Percentiles rank a stretch among this genome's conserved stretches.
Evolutionary conservation across 176 grass and related monocot species (phyloP).

Genomic region (Cenchrus purpureus): DNA sequence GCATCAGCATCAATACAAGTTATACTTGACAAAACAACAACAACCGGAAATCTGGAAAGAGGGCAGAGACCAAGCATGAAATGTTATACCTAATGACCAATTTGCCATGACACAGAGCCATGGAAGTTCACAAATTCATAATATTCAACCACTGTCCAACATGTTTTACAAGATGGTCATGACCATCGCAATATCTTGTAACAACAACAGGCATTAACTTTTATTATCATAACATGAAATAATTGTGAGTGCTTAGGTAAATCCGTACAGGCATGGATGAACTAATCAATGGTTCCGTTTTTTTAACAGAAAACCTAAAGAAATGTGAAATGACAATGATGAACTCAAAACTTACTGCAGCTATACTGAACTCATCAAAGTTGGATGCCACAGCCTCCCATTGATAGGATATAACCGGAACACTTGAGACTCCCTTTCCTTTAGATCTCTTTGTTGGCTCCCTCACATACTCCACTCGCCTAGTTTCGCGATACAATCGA

Average conservation of each 20-base stretch:
- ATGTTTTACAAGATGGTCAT: constrained; percentile 33
- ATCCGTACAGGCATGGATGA: constrained; percentile 6
- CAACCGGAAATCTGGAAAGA: not conserved
- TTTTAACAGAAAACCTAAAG: not conserved
- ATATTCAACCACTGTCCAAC: not conserved
- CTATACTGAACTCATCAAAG: constrained; percentile 83
- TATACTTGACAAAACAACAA: not conserved
- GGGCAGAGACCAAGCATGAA: constrained; percentile 10
- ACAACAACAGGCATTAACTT: not conserved
- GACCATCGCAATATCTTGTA: not conserved
- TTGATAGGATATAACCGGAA: constrained; percentile 64
- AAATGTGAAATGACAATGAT: constrained; percentile 6
- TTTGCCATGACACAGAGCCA: constrained; percentile 5
- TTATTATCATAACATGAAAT: constrained; percentile 14
- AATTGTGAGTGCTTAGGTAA: not conserved
- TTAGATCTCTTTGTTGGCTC: constrained; percentile 60
- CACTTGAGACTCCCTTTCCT: constrained; percentile 53
- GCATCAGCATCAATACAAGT: constrained; percentile 17
- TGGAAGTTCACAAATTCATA: not conserved
- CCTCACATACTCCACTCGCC: constrained; percentile 61
- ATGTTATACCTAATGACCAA: not conserved
- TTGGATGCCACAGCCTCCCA: constrained; percentile 93
- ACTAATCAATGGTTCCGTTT: constrained; percentile 27
- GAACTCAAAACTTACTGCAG: constrained; percentile 70
- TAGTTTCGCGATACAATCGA: constrained; percentile 93